These are phyloP conservation scores for Hypomontagnella submonticulosa DNA, from an alignment of 495 filamentous ascomycete genomes.

Conservation along the genomic window DNA sequence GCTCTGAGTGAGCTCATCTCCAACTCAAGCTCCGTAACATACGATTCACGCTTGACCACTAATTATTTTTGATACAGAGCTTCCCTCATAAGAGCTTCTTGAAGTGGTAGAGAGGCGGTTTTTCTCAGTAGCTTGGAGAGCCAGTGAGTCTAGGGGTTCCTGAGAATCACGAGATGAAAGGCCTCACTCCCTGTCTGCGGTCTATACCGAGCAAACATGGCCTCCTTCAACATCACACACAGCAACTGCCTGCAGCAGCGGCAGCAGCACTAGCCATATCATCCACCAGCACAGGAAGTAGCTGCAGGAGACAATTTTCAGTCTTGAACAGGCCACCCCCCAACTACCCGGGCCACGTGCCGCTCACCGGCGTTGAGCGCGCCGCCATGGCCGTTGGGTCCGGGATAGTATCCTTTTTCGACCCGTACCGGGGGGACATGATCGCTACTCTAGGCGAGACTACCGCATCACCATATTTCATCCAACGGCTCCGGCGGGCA, in stretches of 20 bases:
- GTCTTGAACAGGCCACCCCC: slow-evolving; percentile 82
- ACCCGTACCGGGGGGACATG: slow-evolving; percentile 87
- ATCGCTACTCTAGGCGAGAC: slow-evolving; percentile 94
- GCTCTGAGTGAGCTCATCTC: slow-evolving; percentile 18
- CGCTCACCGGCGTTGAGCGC: slow-evolving; percentile 81
- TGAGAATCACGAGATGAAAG: slow-evolving; percentile 31
- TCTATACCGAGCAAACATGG: slow-evolving; percentile 32
- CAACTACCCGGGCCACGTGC: slow-evolving; percentile 92
- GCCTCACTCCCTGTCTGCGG: slow-evolving; percentile 33
- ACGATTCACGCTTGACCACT: slow-evolving; percentile 15
- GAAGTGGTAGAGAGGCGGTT: background rate
- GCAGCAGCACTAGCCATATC: background rate
- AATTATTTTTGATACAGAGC: background rate
- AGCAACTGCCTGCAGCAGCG: slow-evolving; percentile 1
- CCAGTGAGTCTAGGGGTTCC: background rate
- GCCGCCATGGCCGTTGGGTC: slow-evolving; percentile 83
- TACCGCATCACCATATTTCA: slow-evolving; percentile 94
- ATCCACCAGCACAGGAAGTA: slow-evolving; percentile 1
- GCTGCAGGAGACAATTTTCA: slow-evolving; percentile 65
- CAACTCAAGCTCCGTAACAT: slow-evolving; percentile 19
- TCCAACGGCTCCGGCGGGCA: slow-evolving; percentile 86
- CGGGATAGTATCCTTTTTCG: slow-evolving; percentile 78
- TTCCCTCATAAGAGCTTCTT: background rate
- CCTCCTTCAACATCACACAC: slow-evolving; percentile 19
- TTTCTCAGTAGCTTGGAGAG: background rate